A percentile compares a stretch with the other conserved stretches of the same genome.
Conservation (phyloP, 257 asterid species). For the Ballota nigra region DNA sequence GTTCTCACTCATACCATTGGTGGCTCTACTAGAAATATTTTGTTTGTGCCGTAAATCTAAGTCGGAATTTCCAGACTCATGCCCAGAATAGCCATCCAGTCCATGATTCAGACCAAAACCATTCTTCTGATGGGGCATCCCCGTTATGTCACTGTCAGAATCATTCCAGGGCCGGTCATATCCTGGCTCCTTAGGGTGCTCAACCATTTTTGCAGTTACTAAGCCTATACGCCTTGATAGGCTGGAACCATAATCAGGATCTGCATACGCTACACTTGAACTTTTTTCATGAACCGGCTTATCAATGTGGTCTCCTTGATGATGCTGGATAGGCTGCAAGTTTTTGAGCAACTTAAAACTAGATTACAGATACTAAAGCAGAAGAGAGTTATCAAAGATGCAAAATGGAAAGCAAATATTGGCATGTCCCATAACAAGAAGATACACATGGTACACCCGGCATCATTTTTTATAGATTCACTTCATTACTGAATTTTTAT, state of each 20-base stretch:
- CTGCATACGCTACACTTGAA: constrained; percentile 36
- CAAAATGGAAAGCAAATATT: not conserved
- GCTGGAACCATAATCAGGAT: constrained; percentile 51
- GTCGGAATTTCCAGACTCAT: constrained; percentile 35
- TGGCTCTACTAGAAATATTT: constrained; percentile 30
- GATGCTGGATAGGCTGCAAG: constrained; percentile 54
- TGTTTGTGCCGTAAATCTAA: constrained; percentile 39
- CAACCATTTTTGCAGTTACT: constrained; percentile 42
- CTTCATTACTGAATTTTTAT: not conserved
- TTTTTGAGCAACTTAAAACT: constrained; percentile 14
- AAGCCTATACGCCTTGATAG: constrained; percentile 41
- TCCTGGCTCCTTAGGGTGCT: constrained; percentile 47
- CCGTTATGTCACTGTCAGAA: constrained; percentile 34
- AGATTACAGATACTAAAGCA: constrained; percentile 13
- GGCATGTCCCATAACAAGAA: not conserved
- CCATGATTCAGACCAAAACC: constrained; percentile 54
- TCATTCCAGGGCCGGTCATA: constrained; percentile 61
- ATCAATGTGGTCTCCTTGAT: constrained; percentile 43
- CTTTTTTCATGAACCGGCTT: constrained; percentile 46
- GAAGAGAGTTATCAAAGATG: not conserved
- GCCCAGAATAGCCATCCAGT: constrained; percentile 40
- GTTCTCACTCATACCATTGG: constrained; percentile 46
- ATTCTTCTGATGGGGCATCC: constrained; percentile 52
- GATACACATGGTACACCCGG: not conserved
- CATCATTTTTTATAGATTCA: not conserved